Percentiles rank a stretch among this genome's conserved stretches.
phyloP scores from a whole-genome alignment of 371 early-diverging fungal genomes.

The Mucor mucedo region DNA sequence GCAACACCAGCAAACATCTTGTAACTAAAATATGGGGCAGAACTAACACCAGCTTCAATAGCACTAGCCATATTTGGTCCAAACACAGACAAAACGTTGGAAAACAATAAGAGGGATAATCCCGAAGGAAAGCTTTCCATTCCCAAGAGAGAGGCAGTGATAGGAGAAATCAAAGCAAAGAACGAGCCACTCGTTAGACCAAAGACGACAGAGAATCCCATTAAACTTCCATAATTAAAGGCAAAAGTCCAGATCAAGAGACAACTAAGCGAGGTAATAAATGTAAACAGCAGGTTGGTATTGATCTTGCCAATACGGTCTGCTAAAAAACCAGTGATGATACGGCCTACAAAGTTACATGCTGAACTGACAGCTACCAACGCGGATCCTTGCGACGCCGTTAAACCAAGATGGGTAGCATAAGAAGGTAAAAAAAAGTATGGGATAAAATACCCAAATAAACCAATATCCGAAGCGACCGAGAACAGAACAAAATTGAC shows the following conservation, averaged over 20 bases:
- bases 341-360: conserved; percentile 65
- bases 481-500: conserved; percentile 49
- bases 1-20: conserved; percentile 42
- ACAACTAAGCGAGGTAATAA: conserved; percentile 39
- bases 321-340: conserved; percentile 47
- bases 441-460: conserved; percentile 66
- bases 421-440: conserved; percentile 61
- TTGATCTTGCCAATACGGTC: conserved; percentile 57
- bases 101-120: conserved; percentile 35
- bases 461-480: conserved; percentile 45
- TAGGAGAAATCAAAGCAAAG: conserved; percentile 45
- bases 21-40: conserved; percentile 35
- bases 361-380: conserved; percentile 49
- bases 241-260: conserved; percentile 62
- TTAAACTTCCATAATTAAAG: conserved; percentile 39
- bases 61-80: conserved; percentile 46
- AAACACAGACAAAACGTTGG: conserved; percentile 38
- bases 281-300: conserved; percentile 35
- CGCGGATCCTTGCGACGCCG: conserved; percentile 35
- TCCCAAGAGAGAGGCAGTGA: conserved; percentile 39
- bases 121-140: conserved; percentile 44
- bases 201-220: conserved; percentile 47
- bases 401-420: conserved; percentile 36
- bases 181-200: conserved; percentile 50
- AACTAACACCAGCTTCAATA: conserved; percentile 28